These are phyloP conservation scores for Wickerhamomyces sp. DNA, from an alignment of 1,139 yeast species.

Conservation along the genomic window DNA sequence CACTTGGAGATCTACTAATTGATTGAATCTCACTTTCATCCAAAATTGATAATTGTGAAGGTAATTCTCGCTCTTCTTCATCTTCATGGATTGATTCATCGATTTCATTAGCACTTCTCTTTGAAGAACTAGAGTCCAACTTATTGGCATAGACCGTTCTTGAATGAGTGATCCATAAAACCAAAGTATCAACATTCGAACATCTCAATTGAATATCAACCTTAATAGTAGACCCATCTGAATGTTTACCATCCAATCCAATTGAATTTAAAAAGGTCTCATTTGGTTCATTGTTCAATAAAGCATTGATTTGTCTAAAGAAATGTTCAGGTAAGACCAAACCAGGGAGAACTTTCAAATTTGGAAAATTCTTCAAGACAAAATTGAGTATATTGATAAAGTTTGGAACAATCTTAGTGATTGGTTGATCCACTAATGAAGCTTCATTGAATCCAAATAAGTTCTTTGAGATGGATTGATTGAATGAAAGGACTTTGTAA, in stretches of 20 bases:
- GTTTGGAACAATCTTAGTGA: conserved; percentile 60
- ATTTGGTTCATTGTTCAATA: conserved; percentile 30
- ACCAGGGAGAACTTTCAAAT: conserved; percentile 35
- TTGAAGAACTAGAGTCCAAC: conserved; percentile 8
- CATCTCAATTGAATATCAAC: conserved; percentile 82
- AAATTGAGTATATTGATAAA: conserved; percentile 50
- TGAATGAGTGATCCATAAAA: conserved; percentile 87
- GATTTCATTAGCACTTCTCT: conserved; percentile 10
- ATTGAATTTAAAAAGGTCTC: conserved; percentile 51
- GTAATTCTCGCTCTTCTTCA: conserved; percentile 20
- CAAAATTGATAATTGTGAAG: conserved; percentile 32
- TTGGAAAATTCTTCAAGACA: conserved; percentile 42
- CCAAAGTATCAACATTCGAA: conserved; percentile 50
- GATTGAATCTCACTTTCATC: conserved; percentile 24
- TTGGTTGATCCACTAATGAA: conserved; percentile 45
- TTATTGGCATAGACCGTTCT: conserved; percentile 33
- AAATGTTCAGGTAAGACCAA: conserved; percentile 85
- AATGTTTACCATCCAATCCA: conserved; percentile 64
- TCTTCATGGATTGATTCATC: conserved; percentile 10
- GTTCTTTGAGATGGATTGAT: conserved; percentile 72
- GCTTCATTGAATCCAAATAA: conserved; percentile 61
- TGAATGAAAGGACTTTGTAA: conserved; percentile 56
- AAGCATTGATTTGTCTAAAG: conserved; percentile 55
- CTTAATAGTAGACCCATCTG: conserved; percentile 59
- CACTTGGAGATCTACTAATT: conserved; percentile 12